Evolutionary conservation across 225 moss, liverwort and hornwort genomes (phyloP).

Genomic region (Straminergon stramineum): DNA sequence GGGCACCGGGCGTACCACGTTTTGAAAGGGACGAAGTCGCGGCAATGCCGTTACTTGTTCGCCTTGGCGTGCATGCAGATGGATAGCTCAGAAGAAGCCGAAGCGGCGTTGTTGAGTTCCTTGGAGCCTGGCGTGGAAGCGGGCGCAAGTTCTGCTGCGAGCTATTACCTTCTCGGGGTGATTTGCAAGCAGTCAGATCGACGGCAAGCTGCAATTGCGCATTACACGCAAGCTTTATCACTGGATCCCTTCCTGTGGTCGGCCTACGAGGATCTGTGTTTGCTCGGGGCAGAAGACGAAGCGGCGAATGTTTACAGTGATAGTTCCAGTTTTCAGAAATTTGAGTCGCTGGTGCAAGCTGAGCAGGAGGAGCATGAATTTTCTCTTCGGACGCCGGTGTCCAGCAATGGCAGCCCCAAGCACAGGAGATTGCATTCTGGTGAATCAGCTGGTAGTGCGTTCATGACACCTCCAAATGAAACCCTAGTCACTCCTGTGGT

Average conservation of each 20-base stretch:
- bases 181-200: constrained; percentile 92
- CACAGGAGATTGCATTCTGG: constrained; percentile 61
- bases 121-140: constrained; percentile 54
- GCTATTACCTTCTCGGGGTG: constrained; percentile 80
- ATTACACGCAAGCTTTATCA: constrained; percentile 73
- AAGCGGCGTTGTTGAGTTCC: constrained; percentile 59
- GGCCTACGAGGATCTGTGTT: constrained; percentile 89
- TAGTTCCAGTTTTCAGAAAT: constrained; percentile 49
- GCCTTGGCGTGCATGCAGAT: constrained; percentile 94
- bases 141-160: constrained; percentile 51
- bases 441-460: constrained; percentile 34
- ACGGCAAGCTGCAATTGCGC: constrained; percentile 76
- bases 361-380: constrained; percentile 75
- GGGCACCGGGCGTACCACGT: constrained; percentile 88
- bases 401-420: constrained; percentile 76
- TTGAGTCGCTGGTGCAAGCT: constrained; percentile 56
- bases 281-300: constrained; percentile 89
- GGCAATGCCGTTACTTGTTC: constrained; percentile 85
- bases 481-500: constrained; percentile 21
- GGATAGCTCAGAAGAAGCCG: constrained; percentile 78
- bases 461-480: constrained; percentile 57
- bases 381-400: constrained; percentile 42
- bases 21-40: constrained; percentile 83
- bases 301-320: constrained; percentile 72
- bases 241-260: constrained; percentile 94